Evolutionary conservation across 1,284 basidiomycete species (phyloP), one percentile per base, ranked within the genome.

Genomic region (Puccinia triticina): DNA sequence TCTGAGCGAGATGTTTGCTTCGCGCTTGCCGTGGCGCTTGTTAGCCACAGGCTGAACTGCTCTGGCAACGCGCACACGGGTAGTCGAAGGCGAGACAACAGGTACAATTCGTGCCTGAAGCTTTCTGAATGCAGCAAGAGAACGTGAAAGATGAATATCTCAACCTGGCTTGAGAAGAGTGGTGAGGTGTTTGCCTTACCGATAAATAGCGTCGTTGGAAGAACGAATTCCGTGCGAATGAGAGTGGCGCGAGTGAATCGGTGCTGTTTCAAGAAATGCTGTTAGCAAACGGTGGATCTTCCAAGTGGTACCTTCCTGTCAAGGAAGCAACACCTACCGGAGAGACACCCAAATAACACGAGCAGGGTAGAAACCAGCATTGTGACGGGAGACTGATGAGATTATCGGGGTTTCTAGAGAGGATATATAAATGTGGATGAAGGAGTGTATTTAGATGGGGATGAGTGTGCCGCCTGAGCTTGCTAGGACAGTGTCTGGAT

Each of bases 91-190:
- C 26, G 69, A 53, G 3, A 72, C 69, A 55, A 53, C 46, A 29
- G 69, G 69, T 5, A 72, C 48, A 53, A 72, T 53, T 46, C 69
- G 48, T 34, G 69, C 69, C 46, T 72, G 69, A 0, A 72, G 69
- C 32, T 53, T 72, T 72, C 69, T 72, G 69, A 4, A 55, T 29
- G 18, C 21, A 37, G 2, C 4, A 40, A 46, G 18, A 67, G 43
- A 46, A 43, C 21, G 34, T 43, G 14, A 0, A 67, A 46, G 8
- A 43, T 67, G 2, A 43, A 32, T 67, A 67, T 10, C 40, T 26
- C 34, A n/a, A 21, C 23, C 14, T n/a, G 16, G 11, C 12, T 43
- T 1, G 8, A n/a, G 18, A 43, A 26, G 40, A 67, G 40, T 46
- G 37, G 64, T 3, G 32, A n/a, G 43, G 16, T 43, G 7, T 67